Conservation (phyloP, 179 eudicot species). For the Beta lomatogona region DNA sequence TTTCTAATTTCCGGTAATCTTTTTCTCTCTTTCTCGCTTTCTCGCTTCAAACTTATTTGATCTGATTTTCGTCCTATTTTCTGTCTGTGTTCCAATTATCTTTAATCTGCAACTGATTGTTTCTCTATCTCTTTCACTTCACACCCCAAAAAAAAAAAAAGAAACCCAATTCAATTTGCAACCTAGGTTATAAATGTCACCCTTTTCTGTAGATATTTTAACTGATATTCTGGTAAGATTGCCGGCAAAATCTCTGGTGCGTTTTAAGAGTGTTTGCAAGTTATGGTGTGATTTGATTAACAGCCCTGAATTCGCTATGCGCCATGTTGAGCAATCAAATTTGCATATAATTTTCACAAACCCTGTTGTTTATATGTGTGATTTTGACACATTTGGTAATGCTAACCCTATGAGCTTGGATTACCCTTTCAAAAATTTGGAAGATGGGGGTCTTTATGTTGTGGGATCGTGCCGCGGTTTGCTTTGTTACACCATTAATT, state of each 20-base stretch:
- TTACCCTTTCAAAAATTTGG: not conserved
- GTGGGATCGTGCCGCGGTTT: not conserved
- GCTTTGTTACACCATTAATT: no score
- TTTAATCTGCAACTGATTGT: not conserved
- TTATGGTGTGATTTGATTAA: no score
- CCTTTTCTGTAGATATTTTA: not conserved
- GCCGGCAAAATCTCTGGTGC: not conserved
- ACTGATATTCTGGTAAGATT: not conserved
- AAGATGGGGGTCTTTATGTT: not conserved
- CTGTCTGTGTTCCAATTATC: not conserved
- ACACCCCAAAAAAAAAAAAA: not conserved
- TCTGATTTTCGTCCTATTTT: no score
- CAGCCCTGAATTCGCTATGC: no score
- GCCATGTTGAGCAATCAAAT: no score
- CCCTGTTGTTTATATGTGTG: no score
- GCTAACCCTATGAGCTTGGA: not conserved
- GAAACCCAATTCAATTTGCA: not conserved
- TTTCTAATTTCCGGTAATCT: no score
- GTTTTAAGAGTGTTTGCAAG: constrained; percentile 3
- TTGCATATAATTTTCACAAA: no score
- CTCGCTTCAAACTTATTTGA: no score
- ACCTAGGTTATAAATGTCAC: not conserved
- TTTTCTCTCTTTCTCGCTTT: no score
- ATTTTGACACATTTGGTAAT: no score
- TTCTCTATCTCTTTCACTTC: not conserved